These are phyloP conservation scores for Streptanthus diversifolius DNA, from an alignment of 345 rosid genomes.

Conservation along the genomic window DNA sequence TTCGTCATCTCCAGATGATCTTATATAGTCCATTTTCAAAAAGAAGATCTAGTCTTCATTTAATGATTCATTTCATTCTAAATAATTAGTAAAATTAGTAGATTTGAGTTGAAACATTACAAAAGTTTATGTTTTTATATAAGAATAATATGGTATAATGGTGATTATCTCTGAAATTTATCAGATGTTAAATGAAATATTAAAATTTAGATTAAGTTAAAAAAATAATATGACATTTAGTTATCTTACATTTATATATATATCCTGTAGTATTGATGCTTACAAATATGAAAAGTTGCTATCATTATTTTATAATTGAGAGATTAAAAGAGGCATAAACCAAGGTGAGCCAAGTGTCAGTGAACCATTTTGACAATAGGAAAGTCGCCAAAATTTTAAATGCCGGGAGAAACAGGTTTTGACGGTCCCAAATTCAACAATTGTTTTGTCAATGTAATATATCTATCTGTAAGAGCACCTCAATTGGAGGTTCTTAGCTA, in stretches of 20 bases:
- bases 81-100: neutral
- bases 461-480: neutral
- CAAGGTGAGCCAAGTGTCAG: slow-evolving; percentile 26
- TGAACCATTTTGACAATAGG: neutral
- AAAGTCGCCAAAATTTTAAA: slow-evolving; percentile 11
- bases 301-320: neutral
- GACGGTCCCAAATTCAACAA: slow-evolving; percentile 10
- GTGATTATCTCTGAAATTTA: too few species aligned
- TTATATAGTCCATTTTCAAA: neutral
- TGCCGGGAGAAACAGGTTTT: neutral
- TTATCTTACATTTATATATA: neutral
- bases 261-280: neutral
- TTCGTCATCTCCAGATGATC: neutral
- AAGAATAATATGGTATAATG: too few species aligned
- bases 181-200: too few species aligned
- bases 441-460: neutral
- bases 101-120: neutral
- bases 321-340: slow-evolving; percentile 6
- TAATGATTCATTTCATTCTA: neutral
- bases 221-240: too few species aligned
- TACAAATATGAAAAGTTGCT: neutral
- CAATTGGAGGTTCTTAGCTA: too few species aligned
- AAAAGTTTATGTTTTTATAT: neutral
- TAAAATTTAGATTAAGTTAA: too few species aligned
- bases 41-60: neutral